A percentile compares a stretch with the other conserved stretches of the same genome.
These are phyloP conservation scores for Leccinum boreale DNA, from an alignment of 768 basidiomycete genomes.

Conservation along the genomic window DNA sequence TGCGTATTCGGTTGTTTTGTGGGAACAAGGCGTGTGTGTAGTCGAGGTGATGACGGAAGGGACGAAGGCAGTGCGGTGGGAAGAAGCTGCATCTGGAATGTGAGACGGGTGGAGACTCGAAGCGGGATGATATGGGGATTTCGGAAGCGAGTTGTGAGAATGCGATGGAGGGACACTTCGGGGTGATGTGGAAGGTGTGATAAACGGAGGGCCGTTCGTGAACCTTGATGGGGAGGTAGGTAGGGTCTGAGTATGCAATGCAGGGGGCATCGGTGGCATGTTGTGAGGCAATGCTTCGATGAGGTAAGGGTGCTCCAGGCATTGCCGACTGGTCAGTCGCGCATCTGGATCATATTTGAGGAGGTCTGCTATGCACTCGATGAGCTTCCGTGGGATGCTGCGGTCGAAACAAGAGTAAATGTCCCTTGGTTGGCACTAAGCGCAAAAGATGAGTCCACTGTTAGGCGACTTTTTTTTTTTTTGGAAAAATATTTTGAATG, in stretches of 20 bases:
- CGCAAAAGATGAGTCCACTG: constrained; percentile 6
- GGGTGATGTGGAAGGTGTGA: constrained; percentile 40
- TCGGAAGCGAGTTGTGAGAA: constrained; percentile 42
- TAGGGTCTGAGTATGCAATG: constrained; percentile 41
- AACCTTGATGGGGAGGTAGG: constrained; percentile 37
- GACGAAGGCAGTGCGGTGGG: constrained; percentile 54
- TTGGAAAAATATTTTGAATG: neutral
- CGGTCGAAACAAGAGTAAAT: constrained; percentile 74
- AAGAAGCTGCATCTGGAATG: constrained; percentile 46
- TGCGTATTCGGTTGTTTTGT: constrained; percentile 34
- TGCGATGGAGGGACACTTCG: constrained; percentile 48
- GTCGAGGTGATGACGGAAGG: constrained; percentile 35
- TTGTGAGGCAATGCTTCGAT: constrained; percentile 71
- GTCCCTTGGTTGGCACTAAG: constrained; percentile 62
- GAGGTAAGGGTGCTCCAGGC: constrained; percentile 87
- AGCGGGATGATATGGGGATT: constrained; percentile 37
- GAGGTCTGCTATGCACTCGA: constrained; percentile 90
- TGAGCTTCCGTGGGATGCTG: constrained; percentile 70
- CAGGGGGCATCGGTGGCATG: constrained; percentile 59
- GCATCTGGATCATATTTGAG: constrained; percentile 88
- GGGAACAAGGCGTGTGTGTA: constrained; percentile 29
- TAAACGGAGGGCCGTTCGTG: constrained; percentile 35
- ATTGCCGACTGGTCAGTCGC: constrained; percentile 83
- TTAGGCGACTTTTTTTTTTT: neutral
- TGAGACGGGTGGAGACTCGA: constrained; percentile 37